Conservation (phyloP, 1,284 basidiomycete species). For the Cutaneotrichosporon sp. region DNA sequence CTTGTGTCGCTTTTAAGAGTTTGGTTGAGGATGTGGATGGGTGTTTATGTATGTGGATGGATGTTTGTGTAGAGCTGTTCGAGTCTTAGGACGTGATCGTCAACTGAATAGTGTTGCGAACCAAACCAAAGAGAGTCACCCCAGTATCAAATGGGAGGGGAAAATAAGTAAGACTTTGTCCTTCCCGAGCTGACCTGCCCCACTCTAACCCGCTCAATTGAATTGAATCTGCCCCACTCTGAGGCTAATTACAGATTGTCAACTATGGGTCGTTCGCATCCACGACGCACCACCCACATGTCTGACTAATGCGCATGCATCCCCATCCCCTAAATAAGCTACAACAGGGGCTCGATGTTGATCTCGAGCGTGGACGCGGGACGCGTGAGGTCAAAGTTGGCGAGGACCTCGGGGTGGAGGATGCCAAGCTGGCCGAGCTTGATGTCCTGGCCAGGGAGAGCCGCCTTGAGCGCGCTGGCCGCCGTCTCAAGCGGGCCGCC, state of each 20-base stretch:
- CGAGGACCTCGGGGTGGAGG: conserved; percentile 83
- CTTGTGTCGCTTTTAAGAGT: background rate
- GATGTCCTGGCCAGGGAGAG: conserved; percentile 59
- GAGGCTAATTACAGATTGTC: no score
- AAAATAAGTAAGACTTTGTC: background rate
- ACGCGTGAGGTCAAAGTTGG: conserved; percentile 87
- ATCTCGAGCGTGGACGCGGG: conserved; percentile 97
- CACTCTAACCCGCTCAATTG: background rate
- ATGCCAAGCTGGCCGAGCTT: conserved; percentile 82
- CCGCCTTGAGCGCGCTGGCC: conserved; percentile 50
- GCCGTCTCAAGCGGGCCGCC: conserved; percentile 49
- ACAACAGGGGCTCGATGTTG: conserved; percentile 87
- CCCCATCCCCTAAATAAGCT: conserved; percentile 35
- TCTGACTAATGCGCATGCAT: conserved; percentile 7
- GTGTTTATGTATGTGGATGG: background rate
- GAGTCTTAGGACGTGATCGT: background rate
- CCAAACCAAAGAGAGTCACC: background rate
- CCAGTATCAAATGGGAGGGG: background rate
- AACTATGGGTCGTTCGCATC: background rate
- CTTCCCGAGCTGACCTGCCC: background rate
- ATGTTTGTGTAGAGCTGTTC: background rate
- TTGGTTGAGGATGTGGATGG: background rate
- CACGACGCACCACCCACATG: background rate
- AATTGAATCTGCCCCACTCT: no score
- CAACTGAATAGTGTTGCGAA: background rate